Evolutionary conservation across 2,329 filamentous ascomycete species (phyloP).

Genomic region (Calonectria multiphialidica): DNA sequence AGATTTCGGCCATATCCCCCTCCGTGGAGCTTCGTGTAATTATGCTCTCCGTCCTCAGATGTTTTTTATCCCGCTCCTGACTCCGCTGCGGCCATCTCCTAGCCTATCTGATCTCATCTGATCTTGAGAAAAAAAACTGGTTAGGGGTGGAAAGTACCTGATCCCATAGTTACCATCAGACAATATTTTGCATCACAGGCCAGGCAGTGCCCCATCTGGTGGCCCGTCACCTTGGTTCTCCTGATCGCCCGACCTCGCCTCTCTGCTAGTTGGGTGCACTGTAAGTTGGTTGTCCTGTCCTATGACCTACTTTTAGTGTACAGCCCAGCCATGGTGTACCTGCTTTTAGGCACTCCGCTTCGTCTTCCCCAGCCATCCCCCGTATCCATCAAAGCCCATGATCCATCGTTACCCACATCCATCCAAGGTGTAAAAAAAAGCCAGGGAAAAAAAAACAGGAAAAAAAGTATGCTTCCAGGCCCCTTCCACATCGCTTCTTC

Average conservation of each 20-base stretch:
- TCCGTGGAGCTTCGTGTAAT: background rate
- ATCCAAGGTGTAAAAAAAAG: constrained; percentile 27
- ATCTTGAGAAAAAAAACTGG: constrained; percentile 14
- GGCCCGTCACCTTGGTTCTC: background rate
- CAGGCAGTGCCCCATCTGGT: background rate
- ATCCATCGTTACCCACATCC: constrained; percentile 11
- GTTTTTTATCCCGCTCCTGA: background rate
- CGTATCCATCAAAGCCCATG: constrained; percentile 18
- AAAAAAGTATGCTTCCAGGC: constrained; percentile 33
- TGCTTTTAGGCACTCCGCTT: constrained; percentile 23
- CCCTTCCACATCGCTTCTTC: constrained; percentile 30
- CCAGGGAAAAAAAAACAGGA: background rate
- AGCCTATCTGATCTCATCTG: constrained; percentile 40
- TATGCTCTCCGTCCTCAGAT: constrained; percentile 5
- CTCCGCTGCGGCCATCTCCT: constrained; percentile 14
- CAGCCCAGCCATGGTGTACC: constrained; percentile 9
- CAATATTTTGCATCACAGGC: background rate
- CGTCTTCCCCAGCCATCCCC: constrained; percentile 14
- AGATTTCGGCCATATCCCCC: background rate
- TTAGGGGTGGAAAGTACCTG: background rate
- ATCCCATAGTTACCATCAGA: background rate
- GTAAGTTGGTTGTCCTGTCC: background rate
- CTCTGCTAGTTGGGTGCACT: background rate
- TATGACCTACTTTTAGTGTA: constrained; percentile 3
- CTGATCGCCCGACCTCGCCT: background rate